These are phyloP conservation scores for Drechslerella dactyloides DNA, from an alignment of 2,329 filamentous ascomycete species.

Conservation along the genomic window DNA sequence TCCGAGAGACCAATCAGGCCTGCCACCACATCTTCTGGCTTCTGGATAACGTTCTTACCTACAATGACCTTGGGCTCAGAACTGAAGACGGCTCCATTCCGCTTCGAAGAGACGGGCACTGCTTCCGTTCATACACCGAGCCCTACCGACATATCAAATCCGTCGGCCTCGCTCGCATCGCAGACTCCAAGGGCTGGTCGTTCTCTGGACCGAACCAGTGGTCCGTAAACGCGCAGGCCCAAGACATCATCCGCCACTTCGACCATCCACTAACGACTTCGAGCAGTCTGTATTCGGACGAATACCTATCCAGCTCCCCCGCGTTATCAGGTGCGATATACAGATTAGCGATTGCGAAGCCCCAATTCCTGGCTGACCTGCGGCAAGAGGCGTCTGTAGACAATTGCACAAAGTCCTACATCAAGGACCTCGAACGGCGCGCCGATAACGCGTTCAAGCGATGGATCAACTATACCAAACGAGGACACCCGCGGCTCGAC, in stretches of 20 bases:
- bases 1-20: slow-evolving; percentile 8
- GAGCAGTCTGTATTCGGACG: slow-evolving; percentile 30
- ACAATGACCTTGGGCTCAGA: slow-evolving; percentile 14
- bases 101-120: slow-evolving; percentile 36
- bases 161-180: slow-evolving; percentile 20
- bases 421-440: slow-evolving; percentile 11
- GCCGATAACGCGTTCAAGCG: slow-evolving; percentile 28
- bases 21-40: slow-evolving; percentile 45
- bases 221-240: slow-evolving; percentile 18
- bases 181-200: slow-evolving; percentile 18
- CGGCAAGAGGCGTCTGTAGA: slow-evolving; percentile 45
- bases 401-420: slow-evolving; percentile 34
- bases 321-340: slow-evolving; percentile 45
- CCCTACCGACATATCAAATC: slow-evolving; percentile 29
- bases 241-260: slow-evolving; percentile 42
- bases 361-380: slow-evolving; percentile 46
- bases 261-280: slow-evolving; percentile 16
- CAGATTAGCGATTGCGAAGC: slow-evolving; percentile 44
- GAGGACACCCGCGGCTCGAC: slow-evolving; percentile 23
- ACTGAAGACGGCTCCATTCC: slow-evolving; percentile 10
- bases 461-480: slow-evolving; percentile 48
- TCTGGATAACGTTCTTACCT: slow-evolving; percentile 31
- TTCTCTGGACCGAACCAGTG: slow-evolving; percentile 31
- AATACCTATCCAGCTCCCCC: slow-evolving; percentile 34
- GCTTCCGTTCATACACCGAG: slow-evolving; percentile 12